These are phyloP conservation scores for Porphyrellus cyaneotinctus DNA, from an alignment of 768 basidiomycete genomes.

Conservation along the genomic window DNA sequence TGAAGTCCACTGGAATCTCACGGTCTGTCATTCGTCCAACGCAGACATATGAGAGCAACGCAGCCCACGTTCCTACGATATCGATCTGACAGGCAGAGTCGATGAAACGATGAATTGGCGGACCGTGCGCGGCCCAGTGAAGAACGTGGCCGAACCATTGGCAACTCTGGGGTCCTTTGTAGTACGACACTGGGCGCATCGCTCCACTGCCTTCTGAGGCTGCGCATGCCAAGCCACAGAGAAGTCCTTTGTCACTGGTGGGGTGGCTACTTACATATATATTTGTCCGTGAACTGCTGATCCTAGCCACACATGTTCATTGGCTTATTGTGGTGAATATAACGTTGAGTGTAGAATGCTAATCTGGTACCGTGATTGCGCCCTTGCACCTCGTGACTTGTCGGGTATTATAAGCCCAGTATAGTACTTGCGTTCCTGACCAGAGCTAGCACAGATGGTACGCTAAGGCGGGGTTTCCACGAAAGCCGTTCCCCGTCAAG, in stretches of 20 bases:
- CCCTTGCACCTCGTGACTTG: constrained; percentile 11
- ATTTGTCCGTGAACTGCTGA: constrained; percentile 5
- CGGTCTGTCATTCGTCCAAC: constrained; percentile 6
- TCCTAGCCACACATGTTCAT: constrained; percentile 17
- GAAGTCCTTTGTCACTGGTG: background rate
- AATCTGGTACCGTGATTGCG: constrained; percentile 20
- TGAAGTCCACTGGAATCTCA: constrained; percentile 6
- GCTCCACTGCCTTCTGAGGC: background rate
- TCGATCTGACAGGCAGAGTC: background rate
- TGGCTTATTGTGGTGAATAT: constrained; percentile 25
- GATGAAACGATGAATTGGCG: background rate
- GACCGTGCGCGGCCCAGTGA: constrained; percentile 6
- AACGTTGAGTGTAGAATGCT: constrained; percentile 11
- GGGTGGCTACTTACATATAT: background rate
- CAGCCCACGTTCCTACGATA: constrained; percentile 8
- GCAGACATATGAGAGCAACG: constrained; percentile 1
- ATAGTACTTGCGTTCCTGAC: constrained; percentile 8
- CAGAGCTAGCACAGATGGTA: background rate
- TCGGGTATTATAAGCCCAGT: background rate
- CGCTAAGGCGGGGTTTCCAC: background rate
- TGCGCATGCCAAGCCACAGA: background rate
- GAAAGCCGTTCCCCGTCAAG: background rate
- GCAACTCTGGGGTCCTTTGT: background rate
- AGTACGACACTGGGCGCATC: background rate
- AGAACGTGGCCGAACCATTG: constrained; percentile 6